Conservation (phyloP, 2,329 filamentous ascomycete genomes). For the Colletotrichum tropicicola region DNA sequence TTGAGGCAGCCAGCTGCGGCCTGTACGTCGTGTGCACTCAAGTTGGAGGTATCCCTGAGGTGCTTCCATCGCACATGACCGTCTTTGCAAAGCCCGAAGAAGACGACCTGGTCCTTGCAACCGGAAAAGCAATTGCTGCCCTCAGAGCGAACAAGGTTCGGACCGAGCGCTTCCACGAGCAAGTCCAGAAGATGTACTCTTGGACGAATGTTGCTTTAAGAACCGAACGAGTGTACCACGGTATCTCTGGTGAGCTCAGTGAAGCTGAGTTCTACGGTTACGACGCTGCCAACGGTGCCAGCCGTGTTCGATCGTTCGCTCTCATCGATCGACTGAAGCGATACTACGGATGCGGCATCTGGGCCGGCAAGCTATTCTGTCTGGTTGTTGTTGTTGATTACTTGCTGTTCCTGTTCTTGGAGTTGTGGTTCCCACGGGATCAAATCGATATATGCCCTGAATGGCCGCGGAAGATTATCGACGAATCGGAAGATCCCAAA, state of each 20-base stretch:
- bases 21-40: conserved; percentile 97
- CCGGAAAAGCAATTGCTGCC: conserved; percentile 86
- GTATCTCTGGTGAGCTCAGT: conserved; percentile 85
- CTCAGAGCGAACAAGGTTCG: conserved; percentile 87
- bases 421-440: conserved; percentile 85
- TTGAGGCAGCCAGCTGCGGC: conserved; percentile 95
- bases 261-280: conserved; percentile 91
- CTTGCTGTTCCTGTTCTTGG: conserved; percentile 85
- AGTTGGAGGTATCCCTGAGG: conserved; percentile 96
- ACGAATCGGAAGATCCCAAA: conserved; percentile 34
- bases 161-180: conserved; percentile 94
- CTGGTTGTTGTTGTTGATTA: conserved; percentile 95
- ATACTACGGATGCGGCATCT: conserved; percentile 98
- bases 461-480: conserved; percentile 81
- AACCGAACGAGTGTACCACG: conserved; percentile 94
- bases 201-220: conserved; percentile 96
- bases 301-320: conserved; percentile 84
- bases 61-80: conserved; percentile 95
- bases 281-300: conserved; percentile 74
- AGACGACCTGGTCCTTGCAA: conserved; percentile 90
- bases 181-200: conserved; percentile 98
- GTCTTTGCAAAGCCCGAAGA: conserved; percentile 97
- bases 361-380: conserved; percentile 98
- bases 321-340: conserved; percentile 94
- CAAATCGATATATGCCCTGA: conserved; percentile 89